phyloP scores from a whole-genome alignment of 331 rosid genomes.

The Malus hybrid region DNA sequence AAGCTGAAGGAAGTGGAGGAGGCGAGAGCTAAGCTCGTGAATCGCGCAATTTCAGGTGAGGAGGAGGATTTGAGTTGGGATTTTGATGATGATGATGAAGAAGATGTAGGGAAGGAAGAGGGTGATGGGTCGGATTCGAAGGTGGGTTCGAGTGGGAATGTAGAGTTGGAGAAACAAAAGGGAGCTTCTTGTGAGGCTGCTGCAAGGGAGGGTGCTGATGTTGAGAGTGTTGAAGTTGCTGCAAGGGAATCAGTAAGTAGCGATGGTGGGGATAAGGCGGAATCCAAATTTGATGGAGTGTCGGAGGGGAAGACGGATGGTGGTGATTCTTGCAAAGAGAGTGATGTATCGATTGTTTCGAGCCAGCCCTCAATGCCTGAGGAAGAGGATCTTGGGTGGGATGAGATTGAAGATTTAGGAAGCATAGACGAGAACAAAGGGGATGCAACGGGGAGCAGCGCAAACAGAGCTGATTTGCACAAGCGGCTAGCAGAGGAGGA shows the following conservation, averaged over 20 bases:
- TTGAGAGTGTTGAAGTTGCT: conserved; percentile 13
- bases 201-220: conserved; percentile 3
- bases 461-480: conserved; percentile 38
- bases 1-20: conserved; percentile 68
- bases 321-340: conserved; percentile 57
- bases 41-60: conserved; percentile 55
- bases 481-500: conserved; percentile 61
- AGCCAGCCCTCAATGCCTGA: conserved; percentile 65
- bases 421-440: conserved; percentile 53
- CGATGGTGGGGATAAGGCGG: conserved; percentile 26
- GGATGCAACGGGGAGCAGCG: conserved; percentile 23
- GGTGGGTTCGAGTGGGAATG: conserved; percentile 22
- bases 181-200: conserved; percentile 9
- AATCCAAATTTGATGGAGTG: conserved; percentile 27
- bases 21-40: conserved; percentile 76
- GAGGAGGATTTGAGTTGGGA: conserved; percentile 98
- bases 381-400: conserved; percentile 90
- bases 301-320: conserved; percentile 42
- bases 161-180: conserved; percentile 4
- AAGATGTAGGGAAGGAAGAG: background rate
- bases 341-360: conserved; percentile 82
- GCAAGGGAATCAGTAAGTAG: conserved; percentile 21
- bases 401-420: conserved; percentile 74
- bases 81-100: conserved; percentile 44
- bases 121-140: conserved; percentile 21